Evolutionary conservation across 768 basidiomycete species (phyloP), one percentile per base, ranked within the genome.

Genomic region (Pulveroboletus ravenelii): DNA sequence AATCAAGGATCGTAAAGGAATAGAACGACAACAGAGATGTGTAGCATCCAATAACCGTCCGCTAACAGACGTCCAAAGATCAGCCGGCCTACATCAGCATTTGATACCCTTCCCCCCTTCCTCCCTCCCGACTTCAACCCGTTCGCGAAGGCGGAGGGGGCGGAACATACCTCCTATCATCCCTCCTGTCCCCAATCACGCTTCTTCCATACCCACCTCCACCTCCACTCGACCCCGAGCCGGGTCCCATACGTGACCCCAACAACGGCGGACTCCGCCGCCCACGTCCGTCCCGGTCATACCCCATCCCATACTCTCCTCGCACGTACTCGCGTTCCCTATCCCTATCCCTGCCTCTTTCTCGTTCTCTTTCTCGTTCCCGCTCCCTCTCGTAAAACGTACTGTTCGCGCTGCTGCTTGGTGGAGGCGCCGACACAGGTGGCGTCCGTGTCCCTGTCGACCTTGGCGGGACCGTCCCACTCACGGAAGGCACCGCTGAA

Each of bases 101-200:
- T 17, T 1, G 13, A 23, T 4, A 15, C 40, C 17, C 17, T 10
- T 6, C 6, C 14, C 13, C 10, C 25, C 6, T n/a, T 4, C 25
- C 23, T 12, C 40, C 25, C 10, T 12, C 6, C 12, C 40, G 8
- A 23, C 39, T 13, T 54, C 50, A 51, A 46, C 38, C 38, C 32
- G 58, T 30, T n/a, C 61, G 53, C 4, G 60, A 50, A 14, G 60
- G 56, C 7, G 56, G 59, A 1, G 61, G 66, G 0, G 60, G 68
- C 25, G 69, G 69, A n/a, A 60, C 53, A 45, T 73, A 74, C 59
- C 73, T 55, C 39, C 70, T 54, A 41, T 73, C 72, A 51, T 71
- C 73, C 48, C 72, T 63, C 7, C 61, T 34, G 49, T 70, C 63
- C 3, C 50, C 48, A 2, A 59, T 45, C 27, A 54, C 55, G 47